Evolutionary conservation across 2,329 filamentous ascomycete species (phyloP), one percentile per base, ranked within the genome.

Genomic region (Erysiphe neolycopersici): DNA sequence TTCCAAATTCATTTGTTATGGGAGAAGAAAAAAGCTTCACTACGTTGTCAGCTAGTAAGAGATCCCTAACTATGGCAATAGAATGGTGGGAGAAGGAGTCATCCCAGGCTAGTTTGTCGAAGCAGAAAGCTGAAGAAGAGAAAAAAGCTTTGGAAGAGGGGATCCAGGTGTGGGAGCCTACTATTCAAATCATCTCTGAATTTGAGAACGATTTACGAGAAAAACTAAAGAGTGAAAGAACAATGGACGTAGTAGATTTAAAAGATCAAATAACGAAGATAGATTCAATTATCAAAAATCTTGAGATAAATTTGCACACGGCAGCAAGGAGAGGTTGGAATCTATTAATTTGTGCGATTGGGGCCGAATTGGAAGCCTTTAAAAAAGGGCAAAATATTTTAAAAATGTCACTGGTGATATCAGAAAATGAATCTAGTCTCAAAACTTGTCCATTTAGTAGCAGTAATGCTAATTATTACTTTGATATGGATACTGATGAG

Each of bases 271-370:
- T 78, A 16, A 54, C 51, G 4, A 64, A 67, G 47, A 75, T 84
- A 65, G 62, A 66, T 26, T 54, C 53, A 3, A 67, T 76, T 4
- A 65, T 76, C 12, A 50, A 53, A 0, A 64, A 67, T 2, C 58
- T 87, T 4, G 65, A 73, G 43, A 58, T 63, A 14, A 64, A 67
- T 17, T 52, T 74, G 22, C 60, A 63, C 1, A 54, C 66, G 2
- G 75, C 75, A 0, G 70, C 79, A 47, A 60, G 64, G 1, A 69
- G 69, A 45, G 65, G 67, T 14, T 87, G 80, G 79, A 84, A 77
- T 45, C 60, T 85, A 14, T 63, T 87, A 16, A 73, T 84, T 4
- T 79, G 72, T 43, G 79, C 78, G 11, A 73, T 87, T 31, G 77
- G 79, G 0, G 79, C 80, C 0, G 80, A 82, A 55, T 54, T 79